Percentiles rank a stretch among this genome's conserved stretches.
Evolutionary conservation across 225 moss, liverwort and hornwort species (phyloP).

Genomic region (Rhytidiadelphus loreus): DNA sequence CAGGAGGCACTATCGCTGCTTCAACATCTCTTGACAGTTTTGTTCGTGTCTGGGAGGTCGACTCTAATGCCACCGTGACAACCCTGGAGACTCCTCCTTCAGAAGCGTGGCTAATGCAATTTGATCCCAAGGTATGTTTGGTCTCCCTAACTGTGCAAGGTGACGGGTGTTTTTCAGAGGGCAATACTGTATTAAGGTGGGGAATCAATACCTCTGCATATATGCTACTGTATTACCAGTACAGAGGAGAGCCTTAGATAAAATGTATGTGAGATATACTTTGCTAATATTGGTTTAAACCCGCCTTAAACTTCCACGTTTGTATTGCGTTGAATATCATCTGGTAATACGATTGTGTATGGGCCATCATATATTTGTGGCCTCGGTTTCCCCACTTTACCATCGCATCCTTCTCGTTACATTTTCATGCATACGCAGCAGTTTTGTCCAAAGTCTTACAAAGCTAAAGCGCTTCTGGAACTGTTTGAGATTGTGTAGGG

Average conservation of each 20-base stretch:
- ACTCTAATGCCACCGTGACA: constrained; percentile 72
- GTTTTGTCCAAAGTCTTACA: background rate
- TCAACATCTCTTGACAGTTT: constrained; percentile 96
- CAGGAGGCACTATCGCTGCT: constrained; percentile 70
- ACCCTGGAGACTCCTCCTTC: constrained; percentile 89
- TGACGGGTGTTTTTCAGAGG: background rate
- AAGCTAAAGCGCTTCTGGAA: background rate
- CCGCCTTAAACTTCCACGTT: background rate
- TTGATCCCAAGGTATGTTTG: constrained; percentile 74
- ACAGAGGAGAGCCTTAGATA: background rate
- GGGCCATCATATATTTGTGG: background rate
- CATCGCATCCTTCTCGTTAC: background rate
- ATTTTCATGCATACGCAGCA: background rate
- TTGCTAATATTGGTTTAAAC: background rate
- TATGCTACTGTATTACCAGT: background rate
- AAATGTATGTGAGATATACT: background rate
- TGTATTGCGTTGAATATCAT: background rate
- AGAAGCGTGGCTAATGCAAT: constrained; percentile 95
- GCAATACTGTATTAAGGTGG: background rate
- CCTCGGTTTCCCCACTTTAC: background rate
- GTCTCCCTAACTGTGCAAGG: background rate
- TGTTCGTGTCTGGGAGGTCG: constrained; percentile 82
- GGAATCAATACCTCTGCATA: background rate
- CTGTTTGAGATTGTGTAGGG: constrained; percentile 30
- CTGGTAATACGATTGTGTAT: background rate